Conservation (phyloP, 2,329 filamentous ascomycete genomes). For the Coleophoma crateriformis region DNA sequence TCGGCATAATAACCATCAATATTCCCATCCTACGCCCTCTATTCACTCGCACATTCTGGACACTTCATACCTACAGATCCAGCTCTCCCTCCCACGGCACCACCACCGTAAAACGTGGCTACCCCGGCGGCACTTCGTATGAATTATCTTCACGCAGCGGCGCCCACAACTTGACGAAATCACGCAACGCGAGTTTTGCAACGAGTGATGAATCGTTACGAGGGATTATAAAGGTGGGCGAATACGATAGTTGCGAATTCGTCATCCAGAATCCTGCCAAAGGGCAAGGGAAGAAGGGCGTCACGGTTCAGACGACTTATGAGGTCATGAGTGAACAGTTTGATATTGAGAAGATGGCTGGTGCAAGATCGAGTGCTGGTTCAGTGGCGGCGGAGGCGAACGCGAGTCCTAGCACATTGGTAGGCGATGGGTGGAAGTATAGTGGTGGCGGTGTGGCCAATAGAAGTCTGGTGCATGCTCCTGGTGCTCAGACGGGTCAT, state of each 20-base stretch:
- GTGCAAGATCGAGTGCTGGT: too few relatives aligned
- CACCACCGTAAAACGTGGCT: not conserved
- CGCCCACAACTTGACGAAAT: not conserved
- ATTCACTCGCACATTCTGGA: conserved; percentile 14
- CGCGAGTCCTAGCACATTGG: too few relatives aligned
- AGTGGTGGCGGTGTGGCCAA: too few relatives aligned
- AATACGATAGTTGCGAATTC: conserved; percentile 1
- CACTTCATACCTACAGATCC: not conserved
- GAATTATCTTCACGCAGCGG: not conserved
- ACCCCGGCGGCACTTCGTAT: not conserved
- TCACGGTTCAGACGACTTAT: conserved; percentile 3
- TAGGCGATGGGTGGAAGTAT: too few relatives aligned
- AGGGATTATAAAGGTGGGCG: not conserved
- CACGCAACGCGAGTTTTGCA: not conserved
- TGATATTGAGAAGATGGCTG: not conserved
- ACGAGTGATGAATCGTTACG: not conserved
- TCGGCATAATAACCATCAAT: conserved; percentile 16
- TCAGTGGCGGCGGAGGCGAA: too few relatives aligned
- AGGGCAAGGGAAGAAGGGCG: not conserved
- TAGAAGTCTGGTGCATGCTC: too few relatives aligned
- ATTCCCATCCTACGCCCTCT: conserved; percentile 14
- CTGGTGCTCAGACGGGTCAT: too few relatives aligned
- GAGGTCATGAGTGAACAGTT: conserved; percentile 4
- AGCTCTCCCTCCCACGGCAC: conserved; percentile 1
- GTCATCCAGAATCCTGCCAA: not conserved